Percentiles rank a stretch among this genome's conserved stretches.
These are phyloP conservation scores for Penicilliopsis zonata DNA, from an alignment of 495 filamentous ascomycete genomes.

Conservation along the genomic window DNA sequence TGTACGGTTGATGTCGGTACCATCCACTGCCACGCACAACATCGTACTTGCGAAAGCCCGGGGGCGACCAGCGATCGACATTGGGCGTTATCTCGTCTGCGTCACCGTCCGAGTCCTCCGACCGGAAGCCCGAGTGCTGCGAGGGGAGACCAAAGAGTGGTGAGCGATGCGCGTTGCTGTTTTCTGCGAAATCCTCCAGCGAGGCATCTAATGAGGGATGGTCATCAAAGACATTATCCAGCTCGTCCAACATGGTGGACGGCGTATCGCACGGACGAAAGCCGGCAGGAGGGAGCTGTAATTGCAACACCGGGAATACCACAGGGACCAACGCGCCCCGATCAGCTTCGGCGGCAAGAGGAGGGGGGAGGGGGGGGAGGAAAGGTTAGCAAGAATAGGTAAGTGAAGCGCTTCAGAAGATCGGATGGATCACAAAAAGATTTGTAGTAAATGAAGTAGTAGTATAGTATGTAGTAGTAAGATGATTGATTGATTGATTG, in stretches of 20 bases:
- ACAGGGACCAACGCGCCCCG: background rate
- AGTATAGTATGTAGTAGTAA: too few species aligned
- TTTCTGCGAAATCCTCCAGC: conserved; percentile 63
- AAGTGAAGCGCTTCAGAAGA: background rate
- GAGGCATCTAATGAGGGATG: conserved; percentile 61
- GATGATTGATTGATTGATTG: conserved; percentile 1
- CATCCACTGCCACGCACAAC: conserved; percentile 40
- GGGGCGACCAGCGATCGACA: conserved; percentile 45
- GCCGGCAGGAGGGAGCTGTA: background rate
- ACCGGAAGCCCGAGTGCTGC: conserved; percentile 67
- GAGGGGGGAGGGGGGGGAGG: background rate
- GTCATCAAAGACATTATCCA: conserved; percentile 47
- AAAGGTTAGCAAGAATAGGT: background rate
- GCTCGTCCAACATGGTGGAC: conserved; percentile 36
- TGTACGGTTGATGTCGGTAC: conserved; percentile 45
- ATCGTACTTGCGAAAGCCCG: conserved; percentile 41
- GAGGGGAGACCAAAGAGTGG: conserved; percentile 52
- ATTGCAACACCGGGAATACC: background rate
- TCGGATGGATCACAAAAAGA: background rate
- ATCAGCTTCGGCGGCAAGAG: too few species aligned
- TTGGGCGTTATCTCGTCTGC: conserved; percentile 21
- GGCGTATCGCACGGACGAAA: conserved; percentile 18
- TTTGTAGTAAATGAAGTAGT: too few species aligned
- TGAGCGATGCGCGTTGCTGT: conserved; percentile 36
- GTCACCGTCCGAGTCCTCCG: conserved; percentile 42